These are phyloP conservation scores for Yamadazyma nakazawae DNA, from an alignment of 805 yeast species.

Conservation along the genomic window DNA sequence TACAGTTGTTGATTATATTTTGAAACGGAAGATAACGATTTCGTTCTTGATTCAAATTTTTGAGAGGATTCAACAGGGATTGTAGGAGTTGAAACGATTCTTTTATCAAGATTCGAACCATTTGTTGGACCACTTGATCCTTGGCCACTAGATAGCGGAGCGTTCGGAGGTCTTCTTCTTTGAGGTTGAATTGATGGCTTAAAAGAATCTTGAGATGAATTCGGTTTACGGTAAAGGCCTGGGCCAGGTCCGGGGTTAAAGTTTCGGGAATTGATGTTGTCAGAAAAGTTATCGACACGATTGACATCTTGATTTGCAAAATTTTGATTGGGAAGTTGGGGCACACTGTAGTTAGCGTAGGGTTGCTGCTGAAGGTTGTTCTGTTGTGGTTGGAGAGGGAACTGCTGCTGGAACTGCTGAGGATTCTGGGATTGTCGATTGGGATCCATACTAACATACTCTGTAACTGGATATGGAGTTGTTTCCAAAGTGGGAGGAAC, in stretches of 20 bases:
- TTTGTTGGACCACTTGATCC: background rate
- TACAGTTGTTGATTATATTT: slow-evolving; percentile 5
- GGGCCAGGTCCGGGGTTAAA: background rate
- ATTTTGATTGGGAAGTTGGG: too few species aligned
- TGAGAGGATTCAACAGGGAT: slow-evolving; percentile 15
- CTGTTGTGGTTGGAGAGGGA: background rate
- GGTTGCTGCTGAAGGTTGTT: background rate
- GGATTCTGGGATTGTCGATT: background rate
- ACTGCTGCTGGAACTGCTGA: slow-evolving; percentile 1
- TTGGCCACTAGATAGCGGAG: background rate
- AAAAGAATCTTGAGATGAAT: slow-evolving; percentile 2
- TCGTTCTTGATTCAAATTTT: slow-evolving; percentile 22
- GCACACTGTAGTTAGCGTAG: too few species aligned
- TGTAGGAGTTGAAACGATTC: slow-evolving; percentile 32
- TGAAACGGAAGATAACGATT: slow-evolving; percentile 27
- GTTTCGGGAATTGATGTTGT: background rate
- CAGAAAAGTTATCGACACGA: background rate
- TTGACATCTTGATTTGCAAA: too few species aligned
- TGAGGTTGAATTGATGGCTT: background rate
- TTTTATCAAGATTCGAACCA: slow-evolving; percentile 5
- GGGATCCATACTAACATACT: background rate
- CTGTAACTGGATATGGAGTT: background rate
- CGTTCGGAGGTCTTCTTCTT: background rate
- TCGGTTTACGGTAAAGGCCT: background rate
- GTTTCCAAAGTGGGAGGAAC: background rate